Evolutionary conservation across 306 rosid species (phyloP).

Genomic region (Cucurbita maxima): DNA sequence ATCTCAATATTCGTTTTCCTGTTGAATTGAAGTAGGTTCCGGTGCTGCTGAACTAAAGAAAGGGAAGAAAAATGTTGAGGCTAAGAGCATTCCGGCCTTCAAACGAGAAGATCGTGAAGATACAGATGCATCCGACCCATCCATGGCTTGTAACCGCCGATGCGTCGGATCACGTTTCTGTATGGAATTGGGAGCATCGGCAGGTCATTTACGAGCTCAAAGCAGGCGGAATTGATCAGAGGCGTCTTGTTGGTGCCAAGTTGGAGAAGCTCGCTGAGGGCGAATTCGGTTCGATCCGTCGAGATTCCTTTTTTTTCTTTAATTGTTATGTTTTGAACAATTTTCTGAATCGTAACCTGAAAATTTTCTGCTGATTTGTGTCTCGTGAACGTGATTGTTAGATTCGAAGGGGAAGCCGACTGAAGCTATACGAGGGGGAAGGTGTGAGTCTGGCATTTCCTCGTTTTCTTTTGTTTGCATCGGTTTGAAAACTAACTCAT

Average conservation of each 20-base stretch:
- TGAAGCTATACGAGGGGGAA: constrained; percentile 98
- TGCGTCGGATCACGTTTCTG: constrained; percentile 91
- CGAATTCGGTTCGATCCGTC: constrained; percentile 47
- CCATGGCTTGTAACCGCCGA: constrained; percentile 99
- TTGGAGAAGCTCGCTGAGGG: constrained; percentile 99
- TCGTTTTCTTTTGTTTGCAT: constrained; percentile 14
- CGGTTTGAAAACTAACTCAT: constrained; percentile 4
- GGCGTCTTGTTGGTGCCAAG: constrained; percentile 93
- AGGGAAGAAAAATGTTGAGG: constrained; percentile 46
- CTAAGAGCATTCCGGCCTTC: constrained; percentile 77
- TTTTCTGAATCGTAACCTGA: neutral
- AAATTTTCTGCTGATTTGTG: neutral
- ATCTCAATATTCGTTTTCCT: neutral
- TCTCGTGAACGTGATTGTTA: constrained; percentile 15
- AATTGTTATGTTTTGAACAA: neutral
- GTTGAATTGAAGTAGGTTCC: neutral
- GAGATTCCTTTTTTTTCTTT: neutral
- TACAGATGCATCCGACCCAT: constrained; percentile 93
- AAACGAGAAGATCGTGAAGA: constrained; percentile 77
- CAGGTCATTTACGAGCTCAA: constrained; percentile 96
- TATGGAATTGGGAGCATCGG: constrained; percentile 98
- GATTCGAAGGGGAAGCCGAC: constrained; percentile 81
- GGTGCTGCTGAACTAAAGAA: neutral
- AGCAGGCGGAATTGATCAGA: constrained; percentile 94
- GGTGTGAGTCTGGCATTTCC: constrained; percentile 27